Evolutionary conservation across 441 rosid species (phyloP).

Genomic region (Bocquillonia castaneifolia): DNA sequence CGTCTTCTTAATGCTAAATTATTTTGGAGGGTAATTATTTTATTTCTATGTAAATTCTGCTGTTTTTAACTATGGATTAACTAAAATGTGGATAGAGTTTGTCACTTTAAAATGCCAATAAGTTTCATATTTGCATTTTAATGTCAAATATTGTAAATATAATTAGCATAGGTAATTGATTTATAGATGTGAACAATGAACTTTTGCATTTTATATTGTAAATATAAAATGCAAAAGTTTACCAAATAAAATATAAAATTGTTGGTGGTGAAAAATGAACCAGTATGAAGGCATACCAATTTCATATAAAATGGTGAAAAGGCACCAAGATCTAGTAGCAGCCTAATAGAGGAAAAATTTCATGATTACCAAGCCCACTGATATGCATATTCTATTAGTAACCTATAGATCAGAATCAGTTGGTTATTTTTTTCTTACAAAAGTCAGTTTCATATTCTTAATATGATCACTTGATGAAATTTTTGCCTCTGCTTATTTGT

Average conservation of each 20-base stretch:
- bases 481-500: neutral
- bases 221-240: neutral
- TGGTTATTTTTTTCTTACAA: neutral
- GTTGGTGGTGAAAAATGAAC: neutral
- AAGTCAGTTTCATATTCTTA: neutral
- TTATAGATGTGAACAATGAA: neutral
- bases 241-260: too few species aligned
- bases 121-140: neutral
- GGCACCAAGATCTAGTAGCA: neutral
- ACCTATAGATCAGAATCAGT: neutral
- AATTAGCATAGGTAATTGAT: neutral
- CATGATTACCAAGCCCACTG: slow-evolving; percentile 1
- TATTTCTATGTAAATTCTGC: too few species aligned
- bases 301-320: neutral
- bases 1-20: slow-evolving; percentile 64
- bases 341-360: neutral
- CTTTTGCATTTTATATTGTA: too few species aligned
- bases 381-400: neutral
- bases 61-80: too few species aligned
- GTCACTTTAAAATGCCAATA: too few species aligned
- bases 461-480: neutral
- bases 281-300: neutral
- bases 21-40: slow-evolving; percentile 67
- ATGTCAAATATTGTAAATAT: neutral
- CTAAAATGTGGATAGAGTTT: too few species aligned